Conservation (phyloP, 768 basidiomycete genomes). For the Porphyrellus cyaneotinctus region DNA sequence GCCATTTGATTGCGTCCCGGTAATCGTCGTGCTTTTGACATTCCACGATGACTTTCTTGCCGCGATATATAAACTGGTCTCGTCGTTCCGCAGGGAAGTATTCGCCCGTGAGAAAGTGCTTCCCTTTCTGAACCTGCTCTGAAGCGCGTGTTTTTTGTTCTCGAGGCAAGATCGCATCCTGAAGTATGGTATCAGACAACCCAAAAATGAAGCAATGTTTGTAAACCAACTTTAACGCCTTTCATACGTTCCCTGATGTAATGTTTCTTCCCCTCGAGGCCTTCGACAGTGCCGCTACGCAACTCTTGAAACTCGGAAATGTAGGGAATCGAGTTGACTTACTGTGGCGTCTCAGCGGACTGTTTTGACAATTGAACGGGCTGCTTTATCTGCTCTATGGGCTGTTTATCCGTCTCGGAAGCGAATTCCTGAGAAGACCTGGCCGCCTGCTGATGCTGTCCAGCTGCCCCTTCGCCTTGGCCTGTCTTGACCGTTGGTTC, state of each 20-base stretch:
- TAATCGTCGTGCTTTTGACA: conserved; percentile 92
- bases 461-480: conserved; percentile 33
- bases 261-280: conserved; percentile 36
- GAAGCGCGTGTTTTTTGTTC: conserved; percentile 58
- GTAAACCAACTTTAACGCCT: conserved; percentile 29
- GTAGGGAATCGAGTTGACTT: not conserved
- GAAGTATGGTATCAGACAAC: not conserved
- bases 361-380: conserved; percentile 1
- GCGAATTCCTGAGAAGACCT: conserved; percentile 11
- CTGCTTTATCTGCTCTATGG: conserved; percentile 10
- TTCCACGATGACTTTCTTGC: conserved; percentile 91
- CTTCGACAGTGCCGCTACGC: conserved; percentile 29
- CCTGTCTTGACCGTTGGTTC: conserved; percentile 33
- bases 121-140: conserved; percentile 54
- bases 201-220: not conserved
- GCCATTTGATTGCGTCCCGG: conserved; percentile 75
- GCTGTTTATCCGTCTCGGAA: conserved; percentile 1
- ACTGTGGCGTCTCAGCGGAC: conserved; percentile 11
- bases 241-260: conserved; percentile 31
- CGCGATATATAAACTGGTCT: conserved; percentile 89
- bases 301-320: not conserved
- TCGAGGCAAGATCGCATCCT: conserved; percentile 54
- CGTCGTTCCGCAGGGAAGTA: conserved; percentile 88
- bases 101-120: conserved; percentile 71
- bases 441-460: conserved; percentile 12